These are phyloP conservation scores for Blastobotrys ciferrii DNA, from an alignment of 1,139 yeast genomes.

Conservation along the genomic window DNA sequence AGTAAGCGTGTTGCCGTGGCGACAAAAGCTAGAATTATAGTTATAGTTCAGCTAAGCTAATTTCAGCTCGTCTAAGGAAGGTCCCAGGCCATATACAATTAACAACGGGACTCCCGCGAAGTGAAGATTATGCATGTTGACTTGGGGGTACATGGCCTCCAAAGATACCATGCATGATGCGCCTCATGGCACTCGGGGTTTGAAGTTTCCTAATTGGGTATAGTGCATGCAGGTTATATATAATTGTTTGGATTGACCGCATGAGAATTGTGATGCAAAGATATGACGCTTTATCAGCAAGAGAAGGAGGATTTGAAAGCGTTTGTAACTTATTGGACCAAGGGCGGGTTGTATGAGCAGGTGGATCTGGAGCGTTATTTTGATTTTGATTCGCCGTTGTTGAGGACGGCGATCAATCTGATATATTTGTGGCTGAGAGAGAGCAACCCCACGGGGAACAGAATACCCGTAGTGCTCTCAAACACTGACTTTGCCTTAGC, in stretches of 20 bases:
- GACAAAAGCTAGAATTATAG: too few relatives aligned
- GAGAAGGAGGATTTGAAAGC: background rate
- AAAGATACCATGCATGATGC: background rate
- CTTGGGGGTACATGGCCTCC: too few relatives aligned
- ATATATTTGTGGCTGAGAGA: background rate
- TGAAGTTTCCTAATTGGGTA: background rate
- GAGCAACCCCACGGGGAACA: background rate
- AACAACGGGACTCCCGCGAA: too few relatives aligned
- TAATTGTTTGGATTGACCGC: background rate
- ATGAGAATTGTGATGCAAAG: too few relatives aligned
- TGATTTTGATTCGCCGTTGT: slow-evolving; percentile 4
- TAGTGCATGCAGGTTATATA: background rate
- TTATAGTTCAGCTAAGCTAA: too few relatives aligned
- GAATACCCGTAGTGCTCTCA: background rate
- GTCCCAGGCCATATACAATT: too few relatives aligned
- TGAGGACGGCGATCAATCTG: background rate
- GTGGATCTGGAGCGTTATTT: slow-evolving; percentile 1
- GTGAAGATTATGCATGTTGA: too few relatives aligned
- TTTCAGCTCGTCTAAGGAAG: too few relatives aligned
- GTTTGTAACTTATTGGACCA: background rate
- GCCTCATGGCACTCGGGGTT: background rate
- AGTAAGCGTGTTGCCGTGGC: too few relatives aligned
- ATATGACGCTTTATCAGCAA: background rate
- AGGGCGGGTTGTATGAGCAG: background rate
- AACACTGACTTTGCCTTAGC: background rate